Evolutionary conservation across 768 basidiomycete genomes (phyloP).

Genomic region (Boletus barrowsii): DNA sequence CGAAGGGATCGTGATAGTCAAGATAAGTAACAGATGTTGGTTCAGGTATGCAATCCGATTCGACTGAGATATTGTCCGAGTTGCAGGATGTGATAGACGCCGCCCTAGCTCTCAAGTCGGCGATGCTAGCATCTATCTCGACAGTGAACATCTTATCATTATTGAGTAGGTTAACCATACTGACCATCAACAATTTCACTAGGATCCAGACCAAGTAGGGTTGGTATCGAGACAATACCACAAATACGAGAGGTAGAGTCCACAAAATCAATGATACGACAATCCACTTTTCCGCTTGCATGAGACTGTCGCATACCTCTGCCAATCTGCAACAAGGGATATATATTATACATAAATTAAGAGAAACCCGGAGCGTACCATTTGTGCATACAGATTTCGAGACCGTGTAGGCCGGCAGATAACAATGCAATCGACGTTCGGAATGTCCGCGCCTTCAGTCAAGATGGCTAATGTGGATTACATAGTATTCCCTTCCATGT

Average conservation of each 20-base stretch:
- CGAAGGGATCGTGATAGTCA: slow-evolving; percentile 76
- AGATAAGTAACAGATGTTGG: slow-evolving; percentile 67
- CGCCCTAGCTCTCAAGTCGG: slow-evolving; percentile 45
- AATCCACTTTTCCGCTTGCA: slow-evolving; percentile 74
- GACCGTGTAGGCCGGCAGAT: slow-evolving; percentile 88
- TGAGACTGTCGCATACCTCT: slow-evolving; percentile 88
- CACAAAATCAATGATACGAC: slow-evolving; percentile 89
- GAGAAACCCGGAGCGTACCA: slow-evolving; percentile 49
- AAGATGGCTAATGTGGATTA: slow-evolving; percentile 55
- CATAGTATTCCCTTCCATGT: neutral
- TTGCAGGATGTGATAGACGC: slow-evolving; percentile 14
- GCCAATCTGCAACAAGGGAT: slow-evolving; percentile 63
- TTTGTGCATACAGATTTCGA: slow-evolving; percentile 86
- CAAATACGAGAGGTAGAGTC: slow-evolving; percentile 66
- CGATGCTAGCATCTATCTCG: slow-evolving; percentile 48
- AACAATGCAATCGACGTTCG: slow-evolving; percentile 89
- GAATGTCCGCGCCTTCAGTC: slow-evolving; percentile 94
- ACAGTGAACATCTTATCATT: neutral
- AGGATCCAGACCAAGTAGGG: slow-evolving; percentile 84
- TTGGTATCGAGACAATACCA: slow-evolving; percentile 76
- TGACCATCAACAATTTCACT: slow-evolving; percentile 58
- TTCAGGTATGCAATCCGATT: slow-evolving; percentile 40
- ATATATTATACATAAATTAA: neutral
- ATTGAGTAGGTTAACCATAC: slow-evolving; percentile 1
- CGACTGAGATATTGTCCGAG: neutral